Percentiles rank a stretch among this genome's conserved stretches.
Conservation (phyloP, 768 basidiomycete species). For the Xerocomus brunneocitrinus region DNA sequence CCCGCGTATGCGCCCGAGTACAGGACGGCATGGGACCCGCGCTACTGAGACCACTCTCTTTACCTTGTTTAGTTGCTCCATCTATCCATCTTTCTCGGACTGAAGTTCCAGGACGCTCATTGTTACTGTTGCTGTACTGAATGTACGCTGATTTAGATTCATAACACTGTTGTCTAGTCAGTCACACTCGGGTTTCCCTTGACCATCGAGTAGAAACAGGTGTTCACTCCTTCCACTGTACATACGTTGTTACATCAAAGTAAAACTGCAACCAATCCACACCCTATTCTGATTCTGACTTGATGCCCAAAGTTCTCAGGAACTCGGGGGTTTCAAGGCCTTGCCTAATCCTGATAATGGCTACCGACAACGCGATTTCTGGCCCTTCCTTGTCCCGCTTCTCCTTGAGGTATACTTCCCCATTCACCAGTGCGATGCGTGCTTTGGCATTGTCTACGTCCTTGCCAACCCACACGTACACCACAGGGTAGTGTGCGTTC, state of each 20-base stretch:
- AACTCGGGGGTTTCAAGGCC: constrained; percentile 50
- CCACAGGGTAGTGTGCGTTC: constrained; percentile 31
- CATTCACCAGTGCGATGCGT: constrained; percentile 52
- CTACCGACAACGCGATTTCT: constrained; percentile 16
- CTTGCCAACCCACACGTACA: constrained; percentile 60
- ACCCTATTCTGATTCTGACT: neutral
- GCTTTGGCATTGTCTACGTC: constrained; percentile 42
- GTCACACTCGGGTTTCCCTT: neutral
- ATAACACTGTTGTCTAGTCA: neutral
- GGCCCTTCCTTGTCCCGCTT: constrained; percentile 22
- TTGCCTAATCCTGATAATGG: constrained; percentile 23
- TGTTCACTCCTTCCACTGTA: neutral
- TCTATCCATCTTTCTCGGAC: neutral
- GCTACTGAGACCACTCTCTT: constrained; percentile 1
- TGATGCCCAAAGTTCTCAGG: constrained; percentile 13
- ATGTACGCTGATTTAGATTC: neutral
- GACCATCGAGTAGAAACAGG: neutral
- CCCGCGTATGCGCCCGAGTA: constrained; percentile 14
- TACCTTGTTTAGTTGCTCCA: neutral
- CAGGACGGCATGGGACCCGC: constrained; percentile 26
- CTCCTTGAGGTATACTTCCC: constrained; percentile 48
- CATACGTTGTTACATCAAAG: neutral
- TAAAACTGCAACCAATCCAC: no score
- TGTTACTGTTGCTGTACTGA: neutral
- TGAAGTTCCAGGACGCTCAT: neutral